Percentiles rank a stretch among this genome's conserved stretches.
Conservation (phyloP, 352 stramenopile genomes). For the Ophiocytium majus region DNA sequence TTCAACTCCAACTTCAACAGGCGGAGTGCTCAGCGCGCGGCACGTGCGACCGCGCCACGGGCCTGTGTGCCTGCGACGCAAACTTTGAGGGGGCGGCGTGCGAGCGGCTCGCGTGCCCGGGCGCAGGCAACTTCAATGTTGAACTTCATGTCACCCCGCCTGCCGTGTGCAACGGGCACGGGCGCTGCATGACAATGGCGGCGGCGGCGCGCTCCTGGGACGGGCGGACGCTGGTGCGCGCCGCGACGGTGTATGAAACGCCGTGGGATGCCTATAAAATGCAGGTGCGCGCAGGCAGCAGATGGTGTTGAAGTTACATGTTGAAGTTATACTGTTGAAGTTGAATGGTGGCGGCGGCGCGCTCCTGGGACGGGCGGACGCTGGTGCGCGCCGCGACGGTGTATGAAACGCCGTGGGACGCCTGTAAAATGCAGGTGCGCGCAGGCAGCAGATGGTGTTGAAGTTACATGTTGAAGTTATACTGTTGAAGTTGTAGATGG, state of each 20-base stretch:
- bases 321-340: too few species aligned
- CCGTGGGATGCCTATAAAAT: slow-evolving; percentile 87
- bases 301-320: neutral
- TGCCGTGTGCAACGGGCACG: slow-evolving; percentile 61
- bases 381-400: slow-evolving; percentile 37
- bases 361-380: slow-evolving; percentile 63
- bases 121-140: neutral
- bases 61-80: slow-evolving; percentile 66
- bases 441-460: neutral
- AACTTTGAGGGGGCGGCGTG: slow-evolving; percentile 68
- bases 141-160: neutral
- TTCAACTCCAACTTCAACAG: too few species aligned
- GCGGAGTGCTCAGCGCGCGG: slow-evolving; percentile 4
- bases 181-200: slow-evolving; percentile 65
- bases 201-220: slow-evolving; percentile 71
- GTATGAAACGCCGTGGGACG: slow-evolving; percentile 78
- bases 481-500: too few species aligned
- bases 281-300: slow-evolving; percentile 55
- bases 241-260: slow-evolving; percentile 59
- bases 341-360: slow-evolving; percentile 72
- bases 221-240: slow-evolving; percentile 46
- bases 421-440: slow-evolving; percentile 73
- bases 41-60: slow-evolving; percentile 68
- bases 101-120: slow-evolving; percentile 57
- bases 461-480: neutral